phyloP scores from a whole-genome alignment of 331 rosid genomes.

The Malus hybrid region DNA sequence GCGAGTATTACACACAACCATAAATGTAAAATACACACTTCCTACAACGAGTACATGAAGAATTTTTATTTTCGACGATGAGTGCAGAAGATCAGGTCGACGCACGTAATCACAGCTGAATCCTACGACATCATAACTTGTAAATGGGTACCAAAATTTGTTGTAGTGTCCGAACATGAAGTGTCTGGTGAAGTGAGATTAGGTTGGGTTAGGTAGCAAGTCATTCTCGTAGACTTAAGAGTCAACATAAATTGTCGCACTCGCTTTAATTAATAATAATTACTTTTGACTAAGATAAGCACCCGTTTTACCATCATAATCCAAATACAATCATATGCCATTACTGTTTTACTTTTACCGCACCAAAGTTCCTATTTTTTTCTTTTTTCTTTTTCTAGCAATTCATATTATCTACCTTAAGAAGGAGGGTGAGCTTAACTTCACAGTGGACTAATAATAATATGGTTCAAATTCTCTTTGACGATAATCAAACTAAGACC shows the following conservation, averaged over 20 bases:
- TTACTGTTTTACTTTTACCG: too few species aligned
- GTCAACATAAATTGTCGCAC: neutral
- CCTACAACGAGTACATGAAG: too few species aligned
- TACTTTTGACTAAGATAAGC: neutral
- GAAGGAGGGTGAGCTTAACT: fast-evolving
- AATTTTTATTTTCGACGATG: too few species aligned
- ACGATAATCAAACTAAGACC: fast-evolving
- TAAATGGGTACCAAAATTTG: neutral
- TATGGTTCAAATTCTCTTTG: too few species aligned
- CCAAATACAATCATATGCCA: neutral
- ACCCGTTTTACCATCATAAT: neutral
- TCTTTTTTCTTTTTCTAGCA: too few species aligned
- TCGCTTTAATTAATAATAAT: neutral
- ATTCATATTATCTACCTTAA: fast-evolving
- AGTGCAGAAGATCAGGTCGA: too few species aligned
- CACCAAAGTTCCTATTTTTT: neutral
- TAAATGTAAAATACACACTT: too few species aligned
- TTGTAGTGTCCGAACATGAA: neutral
- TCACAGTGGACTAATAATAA: fast-evolving
- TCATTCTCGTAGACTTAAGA: neutral
- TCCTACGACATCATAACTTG: too few species aligned
- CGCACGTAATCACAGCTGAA: too few species aligned
- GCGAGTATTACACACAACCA: fast-evolving
- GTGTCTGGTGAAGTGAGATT: neutral
- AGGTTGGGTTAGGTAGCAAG: neutral